Conservation (phyloP, 1,139 yeast species). For the Zygosaccharomyces pseudobailii region DNA sequence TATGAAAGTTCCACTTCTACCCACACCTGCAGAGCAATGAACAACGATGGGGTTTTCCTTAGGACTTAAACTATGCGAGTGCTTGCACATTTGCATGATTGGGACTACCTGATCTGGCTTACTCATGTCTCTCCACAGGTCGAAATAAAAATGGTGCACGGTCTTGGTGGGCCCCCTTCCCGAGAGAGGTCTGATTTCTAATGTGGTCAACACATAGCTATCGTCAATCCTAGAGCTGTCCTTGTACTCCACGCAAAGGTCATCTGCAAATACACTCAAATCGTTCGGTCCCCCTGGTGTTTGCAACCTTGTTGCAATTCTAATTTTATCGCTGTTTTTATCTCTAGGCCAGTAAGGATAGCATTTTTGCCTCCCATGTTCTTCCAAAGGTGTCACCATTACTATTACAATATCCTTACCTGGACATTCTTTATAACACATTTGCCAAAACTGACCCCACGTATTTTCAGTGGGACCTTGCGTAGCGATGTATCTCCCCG, state of each 20-base stretch:
- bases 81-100: conserved; percentile 27
- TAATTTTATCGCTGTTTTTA: conserved; percentile 6
- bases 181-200: conserved; percentile 20
- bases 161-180: conserved; percentile 25
- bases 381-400: conserved; percentile 82
- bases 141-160: conserved; percentile 41
- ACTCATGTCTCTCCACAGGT: conserved; percentile 45
- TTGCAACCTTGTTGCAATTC: conserved; percentile 18
- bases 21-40: conserved; percentile 81
- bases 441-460: conserved; percentile 75
- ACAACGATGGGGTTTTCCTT: conserved; percentile 41
- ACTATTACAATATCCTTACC: conserved; percentile 54
- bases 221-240: conserved; percentile 18
- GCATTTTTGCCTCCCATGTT: conserved; percentile 60
- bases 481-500: conserved; percentile 47
- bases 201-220: conserved; percentile 25
- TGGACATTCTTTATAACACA: conserved; percentile 53
- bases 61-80: conserved; percentile 30
- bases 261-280: conserved; percentile 20
- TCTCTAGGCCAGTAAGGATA: conserved; percentile 62
- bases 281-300: conserved; percentile 21
- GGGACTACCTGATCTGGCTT: conserved; percentile 38
- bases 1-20: conserved; percentile 71
- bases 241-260: conserved; percentile 18
- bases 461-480: conserved; percentile 72